Evolutionary conservation across 1,139 yeast species (phyloP).

Genomic region (Taphrina populina): DNA sequence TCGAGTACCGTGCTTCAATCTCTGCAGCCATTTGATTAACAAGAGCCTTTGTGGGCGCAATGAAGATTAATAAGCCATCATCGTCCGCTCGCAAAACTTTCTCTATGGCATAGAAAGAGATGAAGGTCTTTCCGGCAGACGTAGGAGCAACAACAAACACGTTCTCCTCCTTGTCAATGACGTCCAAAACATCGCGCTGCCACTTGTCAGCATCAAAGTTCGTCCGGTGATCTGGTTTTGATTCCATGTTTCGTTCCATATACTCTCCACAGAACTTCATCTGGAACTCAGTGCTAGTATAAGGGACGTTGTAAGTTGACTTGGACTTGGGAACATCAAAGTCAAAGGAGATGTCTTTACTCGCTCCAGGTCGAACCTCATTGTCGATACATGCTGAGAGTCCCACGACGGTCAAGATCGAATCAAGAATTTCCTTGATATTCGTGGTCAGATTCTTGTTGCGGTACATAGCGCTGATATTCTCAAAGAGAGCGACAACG

Average conservation of each 20-base stretch:
- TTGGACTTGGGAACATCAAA: constrained; percentile 34
- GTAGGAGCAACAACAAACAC: constrained; percentile 36
- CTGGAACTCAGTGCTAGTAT: constrained; percentile 32
- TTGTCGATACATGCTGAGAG: constrained; percentile 26
- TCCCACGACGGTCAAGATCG: constrained; percentile 29
- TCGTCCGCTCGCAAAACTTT: constrained; percentile 35
- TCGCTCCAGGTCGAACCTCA: constrained; percentile 19
- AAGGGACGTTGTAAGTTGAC: constrained; percentile 30
- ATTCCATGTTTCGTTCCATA: constrained; percentile 36
- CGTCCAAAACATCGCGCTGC: constrained; percentile 35
- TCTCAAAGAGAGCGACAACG: constrained; percentile 33
- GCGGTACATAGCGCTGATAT: constrained; percentile 26
- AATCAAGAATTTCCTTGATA: constrained; percentile 30
- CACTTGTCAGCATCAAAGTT: constrained; percentile 36
- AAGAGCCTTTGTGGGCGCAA: constrained; percentile 36
- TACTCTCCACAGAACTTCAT: constrained; percentile 34
- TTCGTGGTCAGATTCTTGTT: constrained; percentile 27
- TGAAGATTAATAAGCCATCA: constrained; percentile 33
- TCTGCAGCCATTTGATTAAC: constrained; percentile 36
- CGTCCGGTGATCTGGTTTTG: constrained; percentile 35
- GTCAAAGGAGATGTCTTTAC: constrained; percentile 29
- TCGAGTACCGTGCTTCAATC: constrained; percentile 35
- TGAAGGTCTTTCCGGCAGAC: constrained; percentile 36
- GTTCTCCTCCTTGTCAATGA: constrained; percentile 32
- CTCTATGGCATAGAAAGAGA: constrained; percentile 36